Evolutionary conservation across 345 rosid genomes (phyloP), one percentile per base, ranked within the genome.

Genomic region (Gossypium sturtianum): DNA sequence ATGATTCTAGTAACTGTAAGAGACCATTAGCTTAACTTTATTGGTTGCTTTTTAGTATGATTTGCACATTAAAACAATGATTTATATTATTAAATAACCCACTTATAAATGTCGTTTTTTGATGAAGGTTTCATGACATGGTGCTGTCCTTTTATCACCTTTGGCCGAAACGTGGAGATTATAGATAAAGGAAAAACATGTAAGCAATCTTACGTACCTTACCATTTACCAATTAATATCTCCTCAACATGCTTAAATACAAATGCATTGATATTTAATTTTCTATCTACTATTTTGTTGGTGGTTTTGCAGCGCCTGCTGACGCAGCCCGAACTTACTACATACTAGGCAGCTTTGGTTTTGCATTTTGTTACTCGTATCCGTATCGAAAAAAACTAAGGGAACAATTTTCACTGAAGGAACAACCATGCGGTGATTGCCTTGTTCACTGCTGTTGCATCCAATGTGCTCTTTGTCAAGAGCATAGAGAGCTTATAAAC

Each of bases 401-500:
- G 48, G 19, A 48, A 22, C 41, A 0, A 23, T 67, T 12, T 67
- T 13, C 57, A 48, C 54, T 47, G 12, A 15, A 2, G 1, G 41
- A 48, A 8, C 12, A 48, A 23, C 56, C 41, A 0, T 67, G 71
- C 56, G 7, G 56, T 7, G 56, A 67, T 48, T 67, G 56, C 57
- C 41, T 67, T 23, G 71, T 67, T 67, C 71, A 67, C 38, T 23
- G 56, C 17, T 67, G 41, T 8, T 47, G 56, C 56, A 48, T 47
- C 71, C 71, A 23, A 47, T 67, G 56, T 47, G 41, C 56, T 67
- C 56, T 67, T 22, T 48, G 71, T 47, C 71, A 67, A 47, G 71
- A 67, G 71, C 51, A 67, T 16, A 22, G 71, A 8, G 41, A 67
- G 71, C 71, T 47, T 47, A 48, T 22, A 23, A 67, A 9, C 12